Base-by-base conservation (phyloP, 306 rosid genomes). In the Cicer pinnatifidum region DNA sequence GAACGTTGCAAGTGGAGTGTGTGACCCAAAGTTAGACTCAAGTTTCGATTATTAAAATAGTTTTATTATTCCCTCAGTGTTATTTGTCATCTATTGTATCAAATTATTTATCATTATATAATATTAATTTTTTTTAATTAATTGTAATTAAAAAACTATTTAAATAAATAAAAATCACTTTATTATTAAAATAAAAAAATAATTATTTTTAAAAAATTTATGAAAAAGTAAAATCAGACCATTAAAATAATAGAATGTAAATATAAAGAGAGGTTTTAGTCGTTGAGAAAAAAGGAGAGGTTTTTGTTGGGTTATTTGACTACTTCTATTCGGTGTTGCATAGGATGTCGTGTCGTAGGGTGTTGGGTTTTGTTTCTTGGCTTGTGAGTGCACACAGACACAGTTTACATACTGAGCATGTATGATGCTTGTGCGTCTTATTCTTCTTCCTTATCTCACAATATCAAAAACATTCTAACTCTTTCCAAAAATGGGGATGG, bases 401-500 rank as follows among this genome's bases (percentile, higher is more conserved):
- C 19, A 17, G 19, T 63, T 5, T 51, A 67, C 82, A 79, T 38
- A 64, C 53, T 44, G 38, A 72, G 23, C 87, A 81, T 40, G 68
- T 57, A 79, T 61, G 75, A 85, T 79, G 87, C 76, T 76, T 61
- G 83, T 72, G 83, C 50, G 1, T 33, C 37, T 13, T 45, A 15
- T 58, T 38, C 66, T 17, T 19, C 13, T 46, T 13, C 5, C 23
- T 47, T 16, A 28, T 11, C 16, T 11, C 15, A 6, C 2, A 38
- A 65, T 17, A 65, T 5, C 1, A 2, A 65, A 17, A 9, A 6
- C 13, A 56, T 56, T 48, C 48, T 12, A 65, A 10, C 37, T 50
- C 52, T 60, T 37, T 37, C 12, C 45, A 71, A 67, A 89, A 64
- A 91, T 94, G 96, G 95, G 95, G 6, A 51, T 89, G 40, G 96